Base-by-base conservation (phyloP, 331 rosid species). In the Prunus yedoensis region DNA sequence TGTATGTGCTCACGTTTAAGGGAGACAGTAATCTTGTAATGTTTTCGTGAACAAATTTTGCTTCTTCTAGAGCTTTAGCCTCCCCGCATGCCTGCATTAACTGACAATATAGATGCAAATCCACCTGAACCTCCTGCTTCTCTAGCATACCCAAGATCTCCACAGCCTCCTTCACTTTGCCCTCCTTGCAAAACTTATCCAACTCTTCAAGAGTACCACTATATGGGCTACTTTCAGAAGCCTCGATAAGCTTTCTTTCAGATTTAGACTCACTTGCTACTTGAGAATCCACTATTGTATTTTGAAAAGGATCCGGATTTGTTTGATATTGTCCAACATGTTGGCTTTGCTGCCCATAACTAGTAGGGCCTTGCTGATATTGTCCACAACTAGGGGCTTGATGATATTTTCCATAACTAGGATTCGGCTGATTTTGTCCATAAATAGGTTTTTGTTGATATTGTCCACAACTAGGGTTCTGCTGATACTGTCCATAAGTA, bases 81-180 rank as follows among this genome's bases (percentile, higher is more conserved):
- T 90, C 90, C 12, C 85, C 90, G 61, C 91, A 90, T 51, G 81
- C 82, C 68, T 53, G 79, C 83, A 88, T 87, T 67, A 88, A 74
- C 65, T 63, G 77, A 73, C 85, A 59, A 85, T 65, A 87, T 73
- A 80, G 80, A n/a, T 83, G 77, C 79, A 87, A 87, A 75, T 87
- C 89, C 63, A 88, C 87, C n/a, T 43, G 83, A 78, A 85, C 58
- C 23, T 76, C 77, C 68, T 57, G 69, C 66, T 88, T 79, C 74
- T 82, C 90, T 74, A 90, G 70, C 72, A 83, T 61, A 13, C 72
- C 73, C 74, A 90, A 78, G 75, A 88, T 78, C 71, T 88, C 83
- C 35, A 88, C 78, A 68, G 93, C 91, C 80, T 90, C 96, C 84
- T 88, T 87, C 76, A 85, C 74, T 76, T 90, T 88, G n/a, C 91